phyloP scores from a whole-genome alignment of 1,284 basidiomycete genomes.

The Agaricales sp. region DNA sequence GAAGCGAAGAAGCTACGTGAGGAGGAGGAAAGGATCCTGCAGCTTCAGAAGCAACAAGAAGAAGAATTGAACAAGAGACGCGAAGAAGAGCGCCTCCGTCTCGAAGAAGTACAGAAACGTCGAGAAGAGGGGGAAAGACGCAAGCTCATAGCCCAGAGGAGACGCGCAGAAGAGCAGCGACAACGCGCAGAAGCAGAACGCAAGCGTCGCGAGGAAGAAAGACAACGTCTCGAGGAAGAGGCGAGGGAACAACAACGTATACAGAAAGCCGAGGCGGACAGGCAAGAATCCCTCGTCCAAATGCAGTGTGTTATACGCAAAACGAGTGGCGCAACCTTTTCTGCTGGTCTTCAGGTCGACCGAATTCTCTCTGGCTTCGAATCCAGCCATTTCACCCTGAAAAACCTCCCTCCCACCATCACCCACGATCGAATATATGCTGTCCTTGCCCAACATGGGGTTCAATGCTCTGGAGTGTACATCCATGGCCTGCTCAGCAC shows the following conservation, averaged over 20 bases:
- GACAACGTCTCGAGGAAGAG: not conserved
- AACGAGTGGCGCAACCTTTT: slow-evolving; percentile 8
- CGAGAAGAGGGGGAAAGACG: not conserved
- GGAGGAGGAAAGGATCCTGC: no score
- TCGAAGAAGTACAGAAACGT: not conserved
- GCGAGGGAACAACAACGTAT: not conserved
- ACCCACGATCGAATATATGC: slow-evolving; percentile 10
- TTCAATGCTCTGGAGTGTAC: slow-evolving; percentile 9
- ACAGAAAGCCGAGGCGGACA: not conserved
- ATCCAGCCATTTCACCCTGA: slow-evolving; percentile 12
- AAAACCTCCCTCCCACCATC: slow-evolving; percentile 11
- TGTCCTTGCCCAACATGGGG: slow-evolving; percentile 14
- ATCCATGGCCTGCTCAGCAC: not conserved
- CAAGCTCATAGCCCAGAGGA: not conserved
- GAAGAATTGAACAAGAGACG: no score
- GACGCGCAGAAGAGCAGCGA: not conserved
- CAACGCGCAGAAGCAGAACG: not conserved
- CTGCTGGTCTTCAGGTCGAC: slow-evolving; percentile 13
- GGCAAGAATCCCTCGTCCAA: not conserved
- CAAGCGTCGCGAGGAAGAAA: not conserved
- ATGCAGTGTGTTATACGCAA: not conserved
- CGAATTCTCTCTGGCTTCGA: slow-evolving; percentile 15
- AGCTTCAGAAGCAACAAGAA: no score
- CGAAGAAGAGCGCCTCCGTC: no score
- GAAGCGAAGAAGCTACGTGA: no score